Conservation (phyloP, 495 filamentous ascomycete species). For the Penicillium nucicola region DNA sequence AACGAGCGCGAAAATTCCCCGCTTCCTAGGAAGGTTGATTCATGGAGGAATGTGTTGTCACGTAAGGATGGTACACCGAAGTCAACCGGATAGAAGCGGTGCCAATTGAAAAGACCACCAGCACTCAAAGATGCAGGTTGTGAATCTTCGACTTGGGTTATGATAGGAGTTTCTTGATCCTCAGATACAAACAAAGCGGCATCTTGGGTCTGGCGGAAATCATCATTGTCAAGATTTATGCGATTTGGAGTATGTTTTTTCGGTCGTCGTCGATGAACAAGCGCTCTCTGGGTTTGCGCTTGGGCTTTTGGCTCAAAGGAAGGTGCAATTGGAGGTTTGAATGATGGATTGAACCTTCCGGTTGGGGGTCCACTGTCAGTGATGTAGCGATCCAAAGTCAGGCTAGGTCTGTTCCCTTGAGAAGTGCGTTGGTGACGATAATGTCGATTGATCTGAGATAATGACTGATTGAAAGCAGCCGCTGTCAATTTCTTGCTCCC, state of each 20-base stretch:
- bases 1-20: constrained; percentile 58
- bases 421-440: constrained; percentile 17
- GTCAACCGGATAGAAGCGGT: constrained; percentile 61
- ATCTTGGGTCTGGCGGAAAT: constrained; percentile 20
- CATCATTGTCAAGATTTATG: constrained; percentile 39
- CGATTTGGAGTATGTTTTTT: constrained; percentile 52
- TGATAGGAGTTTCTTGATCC: constrained; percentile 6
- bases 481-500: constrained; percentile 12
- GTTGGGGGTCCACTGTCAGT: constrained; percentile 13
- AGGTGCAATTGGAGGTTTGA: neutral
- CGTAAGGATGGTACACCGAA: constrained; percentile 71
- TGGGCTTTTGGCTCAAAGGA: neutral
- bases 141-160: neutral
- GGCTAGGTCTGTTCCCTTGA: constrained; percentile 14
- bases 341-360: neutral
- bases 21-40: constrained; percentile 71
- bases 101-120: constrained; percentile 49
- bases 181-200: constrained; percentile 9
- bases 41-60: constrained; percentile 70
- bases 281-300: neutral
- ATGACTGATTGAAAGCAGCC: constrained; percentile 26
- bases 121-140: constrained; percentile 6
- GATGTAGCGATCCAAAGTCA: constrained; percentile 41
- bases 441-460: constrained; percentile 25
- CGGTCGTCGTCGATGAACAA: constrained; percentile 21